Evolutionary conservation across 2,329 filamentous ascomycete species (phyloP).

Genomic region (Fusarium sp.): DNA sequence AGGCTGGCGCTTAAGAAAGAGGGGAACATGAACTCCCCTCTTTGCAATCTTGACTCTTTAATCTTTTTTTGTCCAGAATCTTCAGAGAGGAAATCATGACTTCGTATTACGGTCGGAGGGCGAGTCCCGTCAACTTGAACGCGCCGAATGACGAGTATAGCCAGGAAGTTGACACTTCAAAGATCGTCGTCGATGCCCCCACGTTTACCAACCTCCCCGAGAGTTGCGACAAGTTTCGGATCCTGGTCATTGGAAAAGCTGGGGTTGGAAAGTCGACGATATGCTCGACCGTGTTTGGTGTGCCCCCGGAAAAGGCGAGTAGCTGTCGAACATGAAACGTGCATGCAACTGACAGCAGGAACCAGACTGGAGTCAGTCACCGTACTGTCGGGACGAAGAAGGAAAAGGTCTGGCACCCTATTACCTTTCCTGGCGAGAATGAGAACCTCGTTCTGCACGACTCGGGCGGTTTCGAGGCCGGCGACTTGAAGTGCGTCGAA

Average conservation of each 20-base stretch:
- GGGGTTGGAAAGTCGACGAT: neutral
- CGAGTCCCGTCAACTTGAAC: neutral
- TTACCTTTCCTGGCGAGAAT: neutral
- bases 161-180: neutral
- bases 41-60: neutral
- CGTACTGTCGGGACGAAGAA: neutral
- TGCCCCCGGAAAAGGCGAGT: neutral
- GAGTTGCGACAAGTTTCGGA: neutral
- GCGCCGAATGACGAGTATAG: neutral
- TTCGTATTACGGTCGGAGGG: neutral
- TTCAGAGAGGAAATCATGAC: neutral
- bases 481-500: neutral
- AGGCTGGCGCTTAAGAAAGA: slow-evolving; percentile 1
- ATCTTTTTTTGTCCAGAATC: neutral
- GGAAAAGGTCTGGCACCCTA: neutral
- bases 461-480: neutral
- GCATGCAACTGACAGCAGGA: neutral
- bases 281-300: neutral
- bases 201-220: neutral
- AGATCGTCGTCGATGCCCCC: neutral
- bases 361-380: neutral
- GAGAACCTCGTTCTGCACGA: neutral
- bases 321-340: neutral
- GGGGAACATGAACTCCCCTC: neutral
- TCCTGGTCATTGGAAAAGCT: neutral